Percentiles rank a stretch among this genome's conserved stretches.
phyloP scores from a whole-genome alignment of 257 asterid species.

The Fraxinus cuspidata region DNA sequence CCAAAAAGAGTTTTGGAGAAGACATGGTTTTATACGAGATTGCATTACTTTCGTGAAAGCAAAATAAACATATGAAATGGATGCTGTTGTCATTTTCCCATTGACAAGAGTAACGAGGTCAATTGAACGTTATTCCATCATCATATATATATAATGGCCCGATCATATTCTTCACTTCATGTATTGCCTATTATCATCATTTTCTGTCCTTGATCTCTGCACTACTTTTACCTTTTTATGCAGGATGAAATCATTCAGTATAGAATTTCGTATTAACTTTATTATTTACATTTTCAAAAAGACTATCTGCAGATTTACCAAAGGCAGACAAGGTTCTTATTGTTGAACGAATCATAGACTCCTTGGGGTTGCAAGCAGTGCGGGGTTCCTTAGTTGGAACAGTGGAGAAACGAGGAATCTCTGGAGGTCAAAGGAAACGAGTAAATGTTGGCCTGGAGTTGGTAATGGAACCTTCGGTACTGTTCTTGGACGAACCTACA shows the following conservation, averaged over 20 bases:
- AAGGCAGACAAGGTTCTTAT: conserved; percentile 60
- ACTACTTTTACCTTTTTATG: conserved; percentile 3
- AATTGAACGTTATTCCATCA: no score
- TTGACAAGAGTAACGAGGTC: no score
- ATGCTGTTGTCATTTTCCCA: not conserved
- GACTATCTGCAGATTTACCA: conserved; percentile 62
- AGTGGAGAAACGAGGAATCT: conserved; percentile 65
- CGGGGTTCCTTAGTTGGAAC: conserved; percentile 63
- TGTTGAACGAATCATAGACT: conserved; percentile 62
- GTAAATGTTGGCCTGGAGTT: conserved; percentile 65
- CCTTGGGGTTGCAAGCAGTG: conserved; percentile 56
- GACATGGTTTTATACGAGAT: no score
- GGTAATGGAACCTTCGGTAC: conserved; percentile 62
- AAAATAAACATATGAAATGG: not conserved
- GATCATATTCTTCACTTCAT: not conserved
- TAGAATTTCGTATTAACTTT: conserved; percentile 32
- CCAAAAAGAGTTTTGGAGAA: no score
- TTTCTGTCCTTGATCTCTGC: conserved; percentile 8
- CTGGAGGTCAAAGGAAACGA: conserved; percentile 70
- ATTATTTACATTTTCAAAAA: conserved; percentile 43
- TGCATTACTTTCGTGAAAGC: no score
- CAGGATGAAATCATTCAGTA: conserved; percentile 13
- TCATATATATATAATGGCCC: no score
- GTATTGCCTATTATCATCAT: not conserved
- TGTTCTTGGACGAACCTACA: conserved; percentile 67